Percentiles rank a stretch among this genome's conserved stretches.
These are phyloP conservation scores for Fusarium penzigii DNA, from an alignment of 2,329 filamentous ascomycete genomes.

Conservation along the genomic window DNA sequence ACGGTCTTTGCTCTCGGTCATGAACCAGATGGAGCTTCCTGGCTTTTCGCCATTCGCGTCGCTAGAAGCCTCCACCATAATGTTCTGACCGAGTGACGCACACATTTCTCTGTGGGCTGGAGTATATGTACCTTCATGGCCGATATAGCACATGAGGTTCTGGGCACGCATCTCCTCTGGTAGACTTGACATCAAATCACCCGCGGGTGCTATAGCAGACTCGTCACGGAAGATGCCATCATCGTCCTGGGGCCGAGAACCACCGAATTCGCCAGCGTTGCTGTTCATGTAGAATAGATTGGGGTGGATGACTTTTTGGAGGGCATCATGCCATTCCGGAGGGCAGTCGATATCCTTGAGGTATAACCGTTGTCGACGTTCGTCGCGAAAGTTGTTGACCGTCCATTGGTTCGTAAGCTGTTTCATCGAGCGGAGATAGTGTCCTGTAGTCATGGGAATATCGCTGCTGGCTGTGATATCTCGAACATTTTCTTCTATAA, in stretches of 20 bases:
- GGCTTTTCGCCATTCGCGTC: constrained; percentile 72
- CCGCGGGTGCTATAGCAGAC: constrained; percentile 68
- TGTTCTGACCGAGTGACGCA: constrained; percentile 91
- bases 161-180: constrained; percentile 86
- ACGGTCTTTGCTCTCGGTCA: constrained; percentile 94
- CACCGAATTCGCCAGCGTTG: constrained; percentile 52
- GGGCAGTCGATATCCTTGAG: constrained; percentile 98
- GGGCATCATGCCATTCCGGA: constrained; percentile 76
- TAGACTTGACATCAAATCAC: constrained; percentile 93
- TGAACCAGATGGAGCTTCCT: constrained; percentile 96
- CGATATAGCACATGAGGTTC: constrained; percentile 98
- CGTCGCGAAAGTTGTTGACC: constrained; percentile 73
- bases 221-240: constrained; percentile 48
- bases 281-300: constrained; percentile 91
- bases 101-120: constrained; percentile 98
- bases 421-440: constrained; percentile 87
- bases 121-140: constrained; percentile 95
- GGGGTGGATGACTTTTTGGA: constrained; percentile 76
- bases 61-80: constrained; percentile 92
- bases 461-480: constrained; percentile 74
- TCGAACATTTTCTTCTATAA: constrained; percentile 76
- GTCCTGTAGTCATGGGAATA: constrained; percentile 81
- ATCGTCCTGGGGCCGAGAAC: constrained; percentile 36
- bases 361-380: constrained; percentile 83
- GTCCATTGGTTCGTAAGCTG: constrained; percentile 83